Base-by-base conservation (phyloP, 345 rosid genomes). In the Populus simonii region DNA sequence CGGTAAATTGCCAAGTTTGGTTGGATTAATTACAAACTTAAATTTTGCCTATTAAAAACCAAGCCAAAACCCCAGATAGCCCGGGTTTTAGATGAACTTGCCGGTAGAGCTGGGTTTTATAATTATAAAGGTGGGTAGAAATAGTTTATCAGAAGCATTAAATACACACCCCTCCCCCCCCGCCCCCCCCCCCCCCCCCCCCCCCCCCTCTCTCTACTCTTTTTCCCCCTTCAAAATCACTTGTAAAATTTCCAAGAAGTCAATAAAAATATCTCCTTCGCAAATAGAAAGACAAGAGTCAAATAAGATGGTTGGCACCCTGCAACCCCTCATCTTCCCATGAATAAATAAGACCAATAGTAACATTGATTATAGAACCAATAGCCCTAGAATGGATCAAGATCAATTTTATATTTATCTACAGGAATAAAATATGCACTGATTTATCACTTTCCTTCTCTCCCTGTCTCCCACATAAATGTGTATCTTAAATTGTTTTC, bases 271-370 rank as follows among this genome's bases (percentile, higher is more conserved):
- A 25, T 68, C 41, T 69, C 51, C 57, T 67, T 35, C 29, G 61
- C 55, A 62, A 38, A 66, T 17, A 22, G 25, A 29, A 49, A 20
- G 68, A 23, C 75, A 69, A 8, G 72, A 65, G 82, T 82, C 77
- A 66, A 51, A 39, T 33, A 76, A 66, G 23, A 67, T n/a, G 61
- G 77, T 73, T 68, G 80, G 75, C 74, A 63, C n/a, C 13, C 66
- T 27, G 27, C 27, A 25, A 33, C n/a, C 68, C 33, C 43, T 31
- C 74, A 49, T 12, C 72, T 77, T 47, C 76, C 81, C 66, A 70
- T 66, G 80, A 49, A 74, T 71, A 69, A 45, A 31, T 4, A 73
- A 74, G 43, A 61, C n/a, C 33, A 6, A 6, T 13, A 45, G 51
- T 45, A 45, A 13, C 51, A 45, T 45, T 45, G 51, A 45, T 74